Base-by-base conservation (phyloP, 768 basidiomycete species). In the Auriscalpium orientale region DNA sequence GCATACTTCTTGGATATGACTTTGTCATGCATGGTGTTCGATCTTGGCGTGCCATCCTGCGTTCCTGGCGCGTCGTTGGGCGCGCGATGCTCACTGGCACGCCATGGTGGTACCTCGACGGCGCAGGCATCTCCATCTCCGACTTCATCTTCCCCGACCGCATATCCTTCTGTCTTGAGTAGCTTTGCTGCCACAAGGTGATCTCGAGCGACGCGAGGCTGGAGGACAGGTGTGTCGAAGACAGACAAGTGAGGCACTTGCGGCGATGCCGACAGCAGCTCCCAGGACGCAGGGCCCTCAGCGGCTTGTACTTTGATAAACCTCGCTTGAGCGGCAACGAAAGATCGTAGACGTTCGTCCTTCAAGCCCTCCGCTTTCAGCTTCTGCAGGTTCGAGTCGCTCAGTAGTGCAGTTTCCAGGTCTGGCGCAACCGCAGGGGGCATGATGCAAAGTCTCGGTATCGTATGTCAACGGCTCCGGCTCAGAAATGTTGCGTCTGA, bases 311-410 rank as follows among this genome's bases (percentile, higher is more conserved):
- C 60, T 54, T 73, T 75, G 2, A 73, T 57, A 60, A 80, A 76
- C 1, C 68, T 60, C 35, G 60, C 72, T 58, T 87, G 85, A 54
- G 74, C 73, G 36, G 72, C 70, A 4, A 86, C 60, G 63, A 80
- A 87, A 1, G 72, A 67, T 5, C 65, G 66, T 8, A 87, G 71
- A 51, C 74, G 72, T 3, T 68, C 66, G 9, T 64, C 63, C 45
- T 73, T 79, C 56, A 28, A 28, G 28, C 28, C 28, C 28, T 2
- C 28, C 28, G 28, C 28, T 28, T 28, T 28, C 28, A 28, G 28
- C 28, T 28, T 28, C 28, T 28, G 28, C 28, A 28, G 28, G 28
- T 28, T 28, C 28, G 28, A 28, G 28, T 28, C 28, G 28, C 28
- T 28, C 28, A 28, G 28, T 28, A 28, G 28, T 28, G 28, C 28